These are phyloP conservation scores for Ophiostoma sp. DNA, from an alignment of 2,329 filamentous ascomycete genomes.

Conservation along the genomic window DNA sequence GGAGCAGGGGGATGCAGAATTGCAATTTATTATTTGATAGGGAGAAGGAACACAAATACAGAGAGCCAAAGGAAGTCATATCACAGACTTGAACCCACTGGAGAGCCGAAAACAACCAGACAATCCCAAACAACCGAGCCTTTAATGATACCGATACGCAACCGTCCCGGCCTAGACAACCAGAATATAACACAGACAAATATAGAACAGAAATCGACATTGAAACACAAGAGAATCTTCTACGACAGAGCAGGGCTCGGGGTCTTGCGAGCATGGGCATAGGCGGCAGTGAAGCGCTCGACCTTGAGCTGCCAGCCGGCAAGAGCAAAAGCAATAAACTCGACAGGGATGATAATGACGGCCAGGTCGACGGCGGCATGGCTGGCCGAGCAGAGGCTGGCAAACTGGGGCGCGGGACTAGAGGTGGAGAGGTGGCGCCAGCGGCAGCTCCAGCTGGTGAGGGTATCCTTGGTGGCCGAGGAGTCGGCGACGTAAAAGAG, in stretches of 20 bases:
- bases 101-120: neutral
- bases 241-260: slow-evolving; percentile 30
- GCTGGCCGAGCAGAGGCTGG: slow-evolving; percentile 52
- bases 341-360: slow-evolving; percentile 53
- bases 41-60: neutral
- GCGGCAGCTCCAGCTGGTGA: slow-evolving; percentile 59
- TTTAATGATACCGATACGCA: neutral
- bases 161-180: neutral
- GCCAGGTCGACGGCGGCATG: slow-evolving; percentile 50
- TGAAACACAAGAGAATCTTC: neutral
- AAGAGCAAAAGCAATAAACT: slow-evolving; percentile 45
- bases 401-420: slow-evolving; percentile 49
- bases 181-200: neutral
- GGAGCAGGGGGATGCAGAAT: neutral
- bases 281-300: slow-evolving; percentile 39
- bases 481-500: slow-evolving; percentile 55
- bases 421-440: slow-evolving; percentile 50
- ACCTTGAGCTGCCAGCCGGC: slow-evolving; percentile 43
- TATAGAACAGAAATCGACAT: neutral
- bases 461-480: slow-evolving; percentile 48
- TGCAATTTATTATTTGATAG: neutral
- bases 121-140: neutral
- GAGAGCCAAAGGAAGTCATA: neutral
- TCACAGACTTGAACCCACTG: neutral
- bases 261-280: slow-evolving; percentile 35